phyloP scores from a whole-genome alignment of 1,284 basidiomycete genomes.

The Entoloma clypeatum region DNA sequence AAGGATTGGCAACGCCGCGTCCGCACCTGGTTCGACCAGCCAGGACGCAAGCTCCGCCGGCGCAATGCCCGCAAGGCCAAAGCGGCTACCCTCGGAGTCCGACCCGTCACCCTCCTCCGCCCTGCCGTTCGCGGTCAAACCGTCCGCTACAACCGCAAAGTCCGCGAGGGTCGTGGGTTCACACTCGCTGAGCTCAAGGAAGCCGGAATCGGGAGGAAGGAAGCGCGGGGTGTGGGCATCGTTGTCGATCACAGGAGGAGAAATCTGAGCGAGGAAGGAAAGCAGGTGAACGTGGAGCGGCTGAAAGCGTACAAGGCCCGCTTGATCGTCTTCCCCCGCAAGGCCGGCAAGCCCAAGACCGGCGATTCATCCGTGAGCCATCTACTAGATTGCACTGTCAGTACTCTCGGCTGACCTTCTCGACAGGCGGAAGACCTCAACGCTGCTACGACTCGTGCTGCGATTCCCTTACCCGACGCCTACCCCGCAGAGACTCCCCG shows the following conservation, averaged over 20 bases:
- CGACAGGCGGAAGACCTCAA: constrained; percentile 80
- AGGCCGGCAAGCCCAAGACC: constrained; percentile 93
- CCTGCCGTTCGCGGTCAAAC: constrained; percentile 97
- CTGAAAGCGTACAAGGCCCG: constrained; percentile 91
- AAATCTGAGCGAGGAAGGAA: constrained; percentile 97
- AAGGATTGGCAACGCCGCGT: constrained; percentile 98
- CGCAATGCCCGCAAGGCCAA: constrained; percentile 92
- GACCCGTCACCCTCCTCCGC: constrained; percentile 89
- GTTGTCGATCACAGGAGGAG: constrained; percentile 97
- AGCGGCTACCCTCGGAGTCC: constrained; percentile 89
- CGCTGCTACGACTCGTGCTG: constrained; percentile 71
- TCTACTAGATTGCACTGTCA: constrained; percentile 5
- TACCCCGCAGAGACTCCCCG: constrained; percentile 83
- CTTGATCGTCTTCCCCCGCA: constrained; percentile 93
- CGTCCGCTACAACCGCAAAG: constrained; percentile 97
- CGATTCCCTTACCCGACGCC: constrained; percentile 67
- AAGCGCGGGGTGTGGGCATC: constrained; percentile 91
- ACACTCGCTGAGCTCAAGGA: constrained; percentile 94
- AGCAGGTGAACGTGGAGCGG: constrained; percentile 93
- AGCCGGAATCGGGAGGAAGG: constrained; percentile 93
- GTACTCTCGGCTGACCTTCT: constrained; percentile 10
- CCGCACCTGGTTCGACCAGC: constrained; percentile 99
- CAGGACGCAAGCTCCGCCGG: constrained; percentile 95
- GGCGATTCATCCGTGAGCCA: constrained; percentile 84
- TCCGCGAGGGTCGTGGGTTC: constrained; percentile 97